These are phyloP conservation scores for Lodderomyces jiufengensis DNA, from an alignment of 1,139 yeast species.

Conservation along the genomic window DNA sequence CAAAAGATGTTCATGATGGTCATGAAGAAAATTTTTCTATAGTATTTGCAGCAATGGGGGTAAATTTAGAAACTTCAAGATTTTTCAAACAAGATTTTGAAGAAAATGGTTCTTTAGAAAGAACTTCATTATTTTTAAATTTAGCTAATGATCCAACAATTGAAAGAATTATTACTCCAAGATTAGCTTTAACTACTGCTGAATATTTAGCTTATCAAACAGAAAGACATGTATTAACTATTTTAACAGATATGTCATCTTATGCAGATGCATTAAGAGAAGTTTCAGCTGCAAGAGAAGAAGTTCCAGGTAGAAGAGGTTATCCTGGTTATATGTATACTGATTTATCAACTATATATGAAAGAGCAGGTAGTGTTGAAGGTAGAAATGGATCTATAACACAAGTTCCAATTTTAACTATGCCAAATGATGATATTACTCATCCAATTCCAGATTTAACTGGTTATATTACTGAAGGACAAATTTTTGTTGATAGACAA, in stretches of 20 bases:
- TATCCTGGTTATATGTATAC: slow-evolving; percentile 99
- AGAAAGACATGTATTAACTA: slow-evolving; percentile 97
- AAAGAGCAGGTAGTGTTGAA: slow-evolving; percentile 99
- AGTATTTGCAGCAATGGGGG: slow-evolving; percentile 89
- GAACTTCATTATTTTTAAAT: slow-evolving; percentile 93
- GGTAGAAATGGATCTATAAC: slow-evolving; percentile 99
- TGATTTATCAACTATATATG: slow-evolving; percentile 96
- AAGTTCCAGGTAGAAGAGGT: slow-evolving; percentile 99
- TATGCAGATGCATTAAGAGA: slow-evolving; percentile 99
- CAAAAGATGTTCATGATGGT: slow-evolving; percentile 99
- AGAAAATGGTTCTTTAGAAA: slow-evolving; percentile 96
- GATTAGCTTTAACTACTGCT: slow-evolving; percentile 98
- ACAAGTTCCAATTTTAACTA: slow-evolving; percentile 96
- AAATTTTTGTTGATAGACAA: slow-evolving; percentile 95
- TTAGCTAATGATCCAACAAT: slow-evolving; percentile 99
- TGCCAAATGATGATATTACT: slow-evolving; percentile 99
- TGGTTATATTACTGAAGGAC: slow-evolving; percentile 99
- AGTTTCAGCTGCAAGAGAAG: slow-evolving; percentile 99
- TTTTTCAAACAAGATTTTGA: slow-evolving; percentile 95
- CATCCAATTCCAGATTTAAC: slow-evolving; percentile 99
- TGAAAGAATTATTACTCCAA: slow-evolving; percentile 98
- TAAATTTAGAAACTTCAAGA: slow-evolving; percentile 47
- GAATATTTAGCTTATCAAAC: slow-evolving; percentile 98
- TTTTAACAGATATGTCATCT: slow-evolving; percentile 97
- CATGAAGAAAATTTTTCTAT: slow-evolving; percentile 99